Evolutionary conservation across 225 moss, liverwort and hornwort species (phyloP), one percentile per base, ranked within the genome.

Genomic region (Takakia lepidozioides): DNA sequence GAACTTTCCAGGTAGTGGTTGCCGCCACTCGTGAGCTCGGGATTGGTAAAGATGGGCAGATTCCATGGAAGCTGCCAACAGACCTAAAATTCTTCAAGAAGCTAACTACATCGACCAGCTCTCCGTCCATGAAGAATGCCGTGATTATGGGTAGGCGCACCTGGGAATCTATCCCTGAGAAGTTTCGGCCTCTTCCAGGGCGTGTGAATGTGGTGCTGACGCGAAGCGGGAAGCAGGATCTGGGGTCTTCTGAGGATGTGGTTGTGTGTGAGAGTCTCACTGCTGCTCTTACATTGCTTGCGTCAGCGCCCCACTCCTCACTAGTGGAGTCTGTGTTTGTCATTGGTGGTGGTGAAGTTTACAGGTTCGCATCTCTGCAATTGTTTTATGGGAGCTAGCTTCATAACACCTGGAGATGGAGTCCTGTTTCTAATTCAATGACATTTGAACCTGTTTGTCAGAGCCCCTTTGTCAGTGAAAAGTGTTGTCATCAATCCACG

Each of bases 321-420:
- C 36, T 64, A 11, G 66, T 89, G 25, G 89, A 95, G 56, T 63
- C 59, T 2, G 82, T 95, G 11, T 95, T 76, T 34, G 79, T 95
- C 52, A 82, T 95, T 35, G 93, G 93, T 8, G 93, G 93, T 14
- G 84, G 74, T 5, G 79, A 95, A 48, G 67, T 95, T 43, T 86
- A 73, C 56, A 74, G 74, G 76, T 78, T 46, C 25, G 58, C 24
- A 54, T 26, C 20, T n/a, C 7, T 26, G n/a, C 56, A 20, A 7
- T n/a, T n/a, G n/a, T n/a, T n/a, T n/a, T n/a, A n/a, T n/a, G n/a
- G n/a, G n/a, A n/a, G n/a, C n/a, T n/a, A n/a, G n/a, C n/a, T n/a
- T n/a, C n/a, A n/a, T n/a, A n/a, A n/a, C n/a, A n/a, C n/a, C n/a
- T n/a, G n/a, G n/a, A n/a, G n/a, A n/a, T n/a, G n/a, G n/a, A n/a